A percentile compares a stretch with the other conserved stretches of the same genome.
phyloP scores from a whole-genome alignment of 2,329 filamentous ascomycete species.

The Shiraia sp. region DNA sequence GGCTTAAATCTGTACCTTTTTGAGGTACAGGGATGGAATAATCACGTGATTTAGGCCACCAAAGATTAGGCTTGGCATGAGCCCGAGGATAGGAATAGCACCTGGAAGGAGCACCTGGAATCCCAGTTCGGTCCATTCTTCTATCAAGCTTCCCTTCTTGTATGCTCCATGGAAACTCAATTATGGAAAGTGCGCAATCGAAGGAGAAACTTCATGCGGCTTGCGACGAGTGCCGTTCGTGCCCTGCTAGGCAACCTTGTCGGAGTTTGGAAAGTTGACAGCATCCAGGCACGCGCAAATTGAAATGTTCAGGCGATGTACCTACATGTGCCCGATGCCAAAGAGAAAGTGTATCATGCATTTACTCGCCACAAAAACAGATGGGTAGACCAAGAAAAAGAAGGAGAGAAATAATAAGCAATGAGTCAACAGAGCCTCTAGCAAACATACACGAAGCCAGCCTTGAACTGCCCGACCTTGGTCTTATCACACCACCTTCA shows the following conservation, averaged over 20 bases:
- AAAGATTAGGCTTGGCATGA: no score
- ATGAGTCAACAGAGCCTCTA: neutral
- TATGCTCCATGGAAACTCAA: neutral
- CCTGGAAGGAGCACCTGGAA: no score
- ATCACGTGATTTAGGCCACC: no score
- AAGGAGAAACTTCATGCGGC: conserved; percentile 38
- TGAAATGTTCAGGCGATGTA: conserved; percentile 53
- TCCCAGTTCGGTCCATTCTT: no score
- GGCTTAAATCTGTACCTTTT: no score
- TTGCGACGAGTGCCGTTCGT: conserved; percentile 44
- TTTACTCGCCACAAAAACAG: conserved; percentile 53
- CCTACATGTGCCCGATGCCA: conserved; percentile 49
- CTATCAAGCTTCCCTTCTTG: no score
- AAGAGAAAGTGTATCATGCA: conserved; percentile 47
- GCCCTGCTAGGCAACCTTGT: conserved; percentile 2
- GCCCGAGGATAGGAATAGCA: no score
- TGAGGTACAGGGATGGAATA: no score
- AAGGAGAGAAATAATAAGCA: conserved; percentile 32
- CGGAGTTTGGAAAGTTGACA: conserved; percentile 3
- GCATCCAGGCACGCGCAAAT: conserved; percentile 49
- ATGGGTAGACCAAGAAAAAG: conserved; percentile 58
- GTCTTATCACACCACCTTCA: conserved; percentile 15
- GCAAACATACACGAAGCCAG: conserved; percentile 3
- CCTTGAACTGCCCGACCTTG: conserved; percentile 12
- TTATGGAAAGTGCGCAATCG: conserved; percentile 19